Conservation (phyloP, 2,329 filamentous ascomycete species). For the Aspergillus terreus region DNA sequence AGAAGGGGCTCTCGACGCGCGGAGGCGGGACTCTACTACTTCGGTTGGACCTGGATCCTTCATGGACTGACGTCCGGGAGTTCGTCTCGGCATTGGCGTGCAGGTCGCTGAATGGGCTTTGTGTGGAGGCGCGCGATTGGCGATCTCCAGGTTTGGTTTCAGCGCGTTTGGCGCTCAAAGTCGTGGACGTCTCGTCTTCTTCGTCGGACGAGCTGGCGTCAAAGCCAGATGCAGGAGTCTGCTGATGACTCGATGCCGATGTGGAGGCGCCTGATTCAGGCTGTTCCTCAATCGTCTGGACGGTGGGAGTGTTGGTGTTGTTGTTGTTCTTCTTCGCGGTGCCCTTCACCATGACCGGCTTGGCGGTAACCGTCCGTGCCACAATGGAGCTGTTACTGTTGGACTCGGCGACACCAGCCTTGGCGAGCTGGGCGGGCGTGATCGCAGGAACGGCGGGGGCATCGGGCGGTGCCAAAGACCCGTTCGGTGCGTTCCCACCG, state of each 20-base stretch:
- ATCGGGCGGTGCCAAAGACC: slow-evolving; percentile 21
- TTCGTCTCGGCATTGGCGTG: slow-evolving; percentile 15
- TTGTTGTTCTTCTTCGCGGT: slow-evolving; percentile 30
- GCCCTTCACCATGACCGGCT: slow-evolving; percentile 44
- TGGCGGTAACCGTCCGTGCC: slow-evolving; percentile 41
- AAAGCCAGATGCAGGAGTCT: slow-evolving; percentile 27
- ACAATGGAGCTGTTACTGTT: slow-evolving; percentile 41
- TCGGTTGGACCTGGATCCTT: slow-evolving; percentile 26
- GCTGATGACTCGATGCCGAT: slow-evolving; percentile 16
- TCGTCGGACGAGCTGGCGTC: slow-evolving; percentile 33
- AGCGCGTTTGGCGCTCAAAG: slow-evolving; percentile 12
- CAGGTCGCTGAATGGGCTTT: slow-evolving; percentile 29
- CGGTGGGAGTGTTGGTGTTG: slow-evolving; percentile 19
- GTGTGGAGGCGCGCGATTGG: slow-evolving; percentile 21
- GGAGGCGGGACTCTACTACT: slow-evolving; percentile 25
- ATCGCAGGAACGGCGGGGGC: slow-evolving; percentile 72
- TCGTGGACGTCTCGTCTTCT: slow-evolving; percentile 15
- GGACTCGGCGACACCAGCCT: slow-evolving; percentile 31
- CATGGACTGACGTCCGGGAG: slow-evolving; percentile 19
- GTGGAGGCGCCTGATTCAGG: slow-evolving; percentile 11
- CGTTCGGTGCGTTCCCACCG: slow-evolving; percentile 50
- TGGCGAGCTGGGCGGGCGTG: slow-evolving; percentile 48
- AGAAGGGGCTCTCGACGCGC: slow-evolving; percentile 41
- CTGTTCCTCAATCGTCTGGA: slow-evolving; percentile 18
- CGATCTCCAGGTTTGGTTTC: slow-evolving; percentile 18